A percentile compares a stretch with the other conserved stretches of the same genome.
Evolutionary conservation across 176 grass and related monocot species (phyloP).

Genomic region (Triticum turgidum): DNA sequence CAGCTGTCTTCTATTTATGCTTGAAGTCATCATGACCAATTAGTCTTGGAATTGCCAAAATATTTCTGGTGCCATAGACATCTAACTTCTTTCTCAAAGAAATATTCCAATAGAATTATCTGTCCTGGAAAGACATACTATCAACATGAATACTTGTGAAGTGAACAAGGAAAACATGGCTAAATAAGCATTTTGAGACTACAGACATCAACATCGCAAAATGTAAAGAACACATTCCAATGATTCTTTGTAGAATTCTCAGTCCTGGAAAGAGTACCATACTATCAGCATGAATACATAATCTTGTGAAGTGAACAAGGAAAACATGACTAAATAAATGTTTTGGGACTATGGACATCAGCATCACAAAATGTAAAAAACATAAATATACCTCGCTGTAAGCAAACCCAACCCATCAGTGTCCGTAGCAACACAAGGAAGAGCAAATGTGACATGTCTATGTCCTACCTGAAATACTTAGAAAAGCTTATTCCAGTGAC

Average conservation of each 20-base stretch:
- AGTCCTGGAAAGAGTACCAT: too few species aligned
- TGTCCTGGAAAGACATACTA: too few species aligned
- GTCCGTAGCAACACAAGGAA: neutral
- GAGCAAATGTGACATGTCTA: neutral
- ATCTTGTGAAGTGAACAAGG: neutral
- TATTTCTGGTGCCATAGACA: constrained; percentile 38
- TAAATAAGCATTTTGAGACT: neutral
- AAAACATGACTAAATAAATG: neutral
- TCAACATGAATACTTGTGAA: neutral
- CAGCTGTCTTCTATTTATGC: constrained; percentile 11
- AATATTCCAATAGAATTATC: neutral
- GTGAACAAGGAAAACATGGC: neutral
- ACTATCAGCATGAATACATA: neutral
- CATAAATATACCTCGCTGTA: too few species aligned
- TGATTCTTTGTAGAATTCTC: too few species aligned
- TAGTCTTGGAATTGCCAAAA: constrained; percentile 36
- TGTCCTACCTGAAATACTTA: neutral
- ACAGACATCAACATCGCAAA: too few species aligned
- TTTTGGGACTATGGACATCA: too few species aligned
- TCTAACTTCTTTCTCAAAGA: constrained; percentile 94
- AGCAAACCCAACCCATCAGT: neutral
- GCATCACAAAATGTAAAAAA: too few species aligned
- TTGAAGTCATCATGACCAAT: constrained; percentile 40
- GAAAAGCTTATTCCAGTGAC: too few species aligned
- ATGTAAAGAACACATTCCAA: too few species aligned